Conservation (phyloP, 2,329 filamentous ascomycete species). For the Paecilomyces formosus region DNA sequence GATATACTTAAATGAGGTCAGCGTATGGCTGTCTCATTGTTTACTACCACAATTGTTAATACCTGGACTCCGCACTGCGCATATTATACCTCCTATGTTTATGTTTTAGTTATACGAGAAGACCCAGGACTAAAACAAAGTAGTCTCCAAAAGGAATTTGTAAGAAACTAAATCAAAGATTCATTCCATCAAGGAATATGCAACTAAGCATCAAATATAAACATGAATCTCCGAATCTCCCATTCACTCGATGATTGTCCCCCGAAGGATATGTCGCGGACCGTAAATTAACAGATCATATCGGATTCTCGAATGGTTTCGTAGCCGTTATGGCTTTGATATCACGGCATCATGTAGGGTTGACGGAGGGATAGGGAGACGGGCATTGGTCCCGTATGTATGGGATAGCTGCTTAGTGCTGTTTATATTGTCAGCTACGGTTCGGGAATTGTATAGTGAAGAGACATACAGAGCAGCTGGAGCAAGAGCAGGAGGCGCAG, state of each 20-base stretch:
- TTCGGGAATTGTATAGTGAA: not conserved
- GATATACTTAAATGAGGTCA: not conserved
- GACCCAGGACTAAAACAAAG: not conserved
- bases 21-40: no score
- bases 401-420: not conserved
- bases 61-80: not conserved
- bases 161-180: not conserved
- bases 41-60: no score
- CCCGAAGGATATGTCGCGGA: not conserved
- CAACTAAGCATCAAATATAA: not conserved
- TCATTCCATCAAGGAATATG: not conserved
- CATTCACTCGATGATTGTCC: not conserved
- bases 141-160: not conserved
- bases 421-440: not conserved
- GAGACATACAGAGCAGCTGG: slow-evolving; percentile 27
- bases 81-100: not conserved
- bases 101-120: not conserved
- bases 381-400: not conserved
- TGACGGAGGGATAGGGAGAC: not conserved
- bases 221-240: not conserved
- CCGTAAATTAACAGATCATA: not conserved
- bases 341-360: not conserved
- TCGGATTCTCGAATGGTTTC: not conserved
- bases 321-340: not conserved
- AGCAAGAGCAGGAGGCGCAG: slow-evolving; percentile 34